These are phyloP conservation scores for Zygosaccharomyces gambellarensis DNA, from an alignment of 805 yeast species.

Conservation along the genomic window DNA sequence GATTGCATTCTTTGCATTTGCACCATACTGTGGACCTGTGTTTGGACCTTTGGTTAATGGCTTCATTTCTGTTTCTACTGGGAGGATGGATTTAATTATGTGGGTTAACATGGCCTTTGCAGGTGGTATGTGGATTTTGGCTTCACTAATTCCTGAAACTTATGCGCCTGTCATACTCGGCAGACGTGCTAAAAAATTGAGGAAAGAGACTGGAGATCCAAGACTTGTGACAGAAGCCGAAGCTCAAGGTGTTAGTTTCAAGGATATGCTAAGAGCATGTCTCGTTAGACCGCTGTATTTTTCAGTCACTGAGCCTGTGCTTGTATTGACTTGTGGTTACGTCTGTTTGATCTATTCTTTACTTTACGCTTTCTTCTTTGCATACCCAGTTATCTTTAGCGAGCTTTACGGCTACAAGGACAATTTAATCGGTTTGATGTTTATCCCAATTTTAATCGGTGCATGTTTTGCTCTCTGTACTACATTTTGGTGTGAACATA, in stretches of 20 bases:
- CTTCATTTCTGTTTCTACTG: slow-evolving; percentile 70
- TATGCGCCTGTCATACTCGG: slow-evolving; percentile 78
- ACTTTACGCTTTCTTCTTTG: slow-evolving; percentile 89
- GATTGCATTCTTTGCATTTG: slow-evolving; percentile 85
- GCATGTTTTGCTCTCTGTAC: slow-evolving; percentile 66
- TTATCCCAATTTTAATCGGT: slow-evolving; percentile 86
- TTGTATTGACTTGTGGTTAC: slow-evolving; percentile 77
- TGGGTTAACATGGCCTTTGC: slow-evolving; percentile 95
- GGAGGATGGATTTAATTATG: slow-evolving; percentile 61
- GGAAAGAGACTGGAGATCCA: slow-evolving; percentile 76
- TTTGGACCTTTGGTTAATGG: slow-evolving; percentile 87
- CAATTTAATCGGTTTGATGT: slow-evolving; percentile 78
- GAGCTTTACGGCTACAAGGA: slow-evolving; percentile 74
- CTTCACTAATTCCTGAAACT: slow-evolving; percentile 77
- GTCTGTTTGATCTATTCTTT: slow-evolving; percentile 88
- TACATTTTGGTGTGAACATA: slow-evolving; percentile 69
- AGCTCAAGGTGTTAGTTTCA: slow-evolving; percentile 65
- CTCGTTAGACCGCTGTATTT: slow-evolving; percentile 76
- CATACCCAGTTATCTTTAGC: slow-evolving; percentile 84
- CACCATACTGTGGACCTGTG: slow-evolving; percentile 92
- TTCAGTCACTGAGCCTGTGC: slow-evolving; percentile 74
- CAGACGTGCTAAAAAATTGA: slow-evolving; percentile 55
- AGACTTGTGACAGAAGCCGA: slow-evolving; percentile 92
- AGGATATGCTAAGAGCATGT: slow-evolving; percentile 67
- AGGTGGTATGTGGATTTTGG: slow-evolving; percentile 71